Evolutionary conservation across 2,329 filamentous ascomycete genomes (phyloP), one percentile per base, ranked within the genome.

Genomic region (Penicillium sp.): DNA sequence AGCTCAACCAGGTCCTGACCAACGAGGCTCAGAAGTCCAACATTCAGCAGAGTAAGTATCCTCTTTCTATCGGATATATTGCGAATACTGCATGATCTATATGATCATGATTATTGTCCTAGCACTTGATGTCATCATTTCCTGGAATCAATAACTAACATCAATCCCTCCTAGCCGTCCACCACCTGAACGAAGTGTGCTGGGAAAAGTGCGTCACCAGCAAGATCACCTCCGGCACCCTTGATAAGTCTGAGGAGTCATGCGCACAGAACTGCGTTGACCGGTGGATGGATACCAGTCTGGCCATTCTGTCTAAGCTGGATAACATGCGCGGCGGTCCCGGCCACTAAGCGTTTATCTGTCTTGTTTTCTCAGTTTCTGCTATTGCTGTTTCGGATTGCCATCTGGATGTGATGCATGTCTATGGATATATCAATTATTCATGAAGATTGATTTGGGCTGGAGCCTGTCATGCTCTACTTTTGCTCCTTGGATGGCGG

Each of bases 211-310:
- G 94, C 80, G 81, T 97, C 58, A 88, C 89, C 9, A 80, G 85
- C 51, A 82, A 81, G 55, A 88, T 97, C 72, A 86, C 87, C 64
- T 83, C 81, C 58, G 84, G 85, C 28, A 84, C 85, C 67, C 80
- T 99, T 63, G 90, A 95, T 64, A 84, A 82, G 68, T 79, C 76
- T 59, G 94, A 99, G 78, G 88, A 94, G 78, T 77, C 80, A 9
- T 99, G 94, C 75, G 83, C 96, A 73, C 81, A 87, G 73, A 97
- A 96, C 80, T 99, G 94, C 70, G 91, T 97, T 54, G 90, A 96
- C 68, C 83, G 94, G 54, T 97, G 95, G 77, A 82, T 97, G 78
- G 94, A 99, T 75, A 84, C 91, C 60, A 94, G 93, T 77, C 77
- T 89, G 62, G 80, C 90, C 50, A 89, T 96, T n/a, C 79, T 97